Percentiles rank a stretch among this genome's conserved stretches.
These are phyloP conservation scores for Rhynchospora pubera DNA, from an alignment of 176 grass and related monocot species.

Conservation along the genomic window DNA sequence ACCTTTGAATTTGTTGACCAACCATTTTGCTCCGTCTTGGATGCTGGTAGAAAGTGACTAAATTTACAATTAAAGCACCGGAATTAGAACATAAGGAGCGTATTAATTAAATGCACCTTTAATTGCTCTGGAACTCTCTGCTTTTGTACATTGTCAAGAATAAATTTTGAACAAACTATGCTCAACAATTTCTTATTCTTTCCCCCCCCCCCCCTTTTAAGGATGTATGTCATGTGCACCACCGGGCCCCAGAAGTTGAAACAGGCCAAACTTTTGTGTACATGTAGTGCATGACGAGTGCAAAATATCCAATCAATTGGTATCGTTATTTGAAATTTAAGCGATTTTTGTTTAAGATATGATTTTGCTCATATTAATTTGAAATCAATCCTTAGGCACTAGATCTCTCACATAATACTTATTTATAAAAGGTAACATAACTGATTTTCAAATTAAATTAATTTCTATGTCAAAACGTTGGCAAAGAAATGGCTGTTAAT, in stretches of 20 bases:
- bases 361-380: neutral
- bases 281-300: no score
- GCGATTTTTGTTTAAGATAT: neutral
- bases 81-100: neutral
- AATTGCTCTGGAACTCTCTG: neutral
- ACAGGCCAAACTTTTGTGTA: no score
- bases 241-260: no score
- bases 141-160: no score
- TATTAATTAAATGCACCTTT: neutral
- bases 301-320: no score
- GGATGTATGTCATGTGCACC: neutral
- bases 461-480: neutral
- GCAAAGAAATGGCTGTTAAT: neutral
- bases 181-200: no score
- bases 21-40: constrained; percentile 73
- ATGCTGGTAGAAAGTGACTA: constrained; percentile 85
- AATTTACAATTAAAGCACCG: neutral
- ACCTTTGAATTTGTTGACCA: constrained; percentile 92
- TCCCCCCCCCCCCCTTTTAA: no score
- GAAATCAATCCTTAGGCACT: neutral
- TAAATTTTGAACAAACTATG: no score
- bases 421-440: no score
- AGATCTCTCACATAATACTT: neutral
- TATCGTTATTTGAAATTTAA: neutral
- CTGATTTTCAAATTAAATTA: no score